Evolutionary conservation across 2,329 filamentous ascomycete species (phyloP).

Genomic region (Colletotrichum cordylinicola): DNA sequence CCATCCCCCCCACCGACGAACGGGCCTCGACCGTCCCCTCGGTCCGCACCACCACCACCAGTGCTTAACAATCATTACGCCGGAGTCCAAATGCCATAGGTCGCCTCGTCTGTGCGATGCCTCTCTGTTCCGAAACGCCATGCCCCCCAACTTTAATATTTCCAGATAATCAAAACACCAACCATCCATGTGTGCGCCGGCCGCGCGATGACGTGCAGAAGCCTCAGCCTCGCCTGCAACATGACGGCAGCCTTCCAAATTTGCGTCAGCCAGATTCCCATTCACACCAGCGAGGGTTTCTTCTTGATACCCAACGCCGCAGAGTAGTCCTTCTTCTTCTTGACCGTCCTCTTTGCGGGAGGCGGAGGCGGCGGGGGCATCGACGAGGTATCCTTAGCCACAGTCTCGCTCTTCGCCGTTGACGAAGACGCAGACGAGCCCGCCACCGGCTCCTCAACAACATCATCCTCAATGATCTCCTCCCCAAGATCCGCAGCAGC

Average conservation of each 20-base stretch:
- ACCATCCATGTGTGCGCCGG: not conserved
- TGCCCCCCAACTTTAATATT: not conserved
- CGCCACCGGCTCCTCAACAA: not conserved
- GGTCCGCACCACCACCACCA: not conserved
- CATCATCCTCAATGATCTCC: conserved; percentile 42
- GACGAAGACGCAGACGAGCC: conserved; percentile 15
- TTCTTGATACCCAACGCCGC: conserved; percentile 87
- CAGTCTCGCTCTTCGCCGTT: conserved; percentile 25
- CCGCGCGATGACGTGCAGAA: not conserved
- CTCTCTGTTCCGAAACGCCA: not conserved
- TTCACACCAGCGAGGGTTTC: conserved; percentile 66
- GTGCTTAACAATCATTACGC: not conserved
- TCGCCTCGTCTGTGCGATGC: not conserved
- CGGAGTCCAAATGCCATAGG: not conserved
- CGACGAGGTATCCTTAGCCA: conserved; percentile 36
- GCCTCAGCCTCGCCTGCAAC: not conserved
- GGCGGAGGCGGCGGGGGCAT: conserved; percentile 53
- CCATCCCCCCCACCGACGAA: not conserved
- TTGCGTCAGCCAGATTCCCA: not conserved
- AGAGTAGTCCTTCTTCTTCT: conserved; percentile 85
- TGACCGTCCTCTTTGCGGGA: conserved; percentile 77
- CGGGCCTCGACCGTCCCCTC: not conserved
- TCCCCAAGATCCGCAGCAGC: conserved; percentile 55
- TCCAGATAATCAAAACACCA: not conserved
- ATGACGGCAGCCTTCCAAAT: not conserved